These are phyloP conservation scores for Sporothrix curviconia DNA, from an alignment of 2,329 filamentous ascomycete genomes.

Conservation along the genomic window DNA sequence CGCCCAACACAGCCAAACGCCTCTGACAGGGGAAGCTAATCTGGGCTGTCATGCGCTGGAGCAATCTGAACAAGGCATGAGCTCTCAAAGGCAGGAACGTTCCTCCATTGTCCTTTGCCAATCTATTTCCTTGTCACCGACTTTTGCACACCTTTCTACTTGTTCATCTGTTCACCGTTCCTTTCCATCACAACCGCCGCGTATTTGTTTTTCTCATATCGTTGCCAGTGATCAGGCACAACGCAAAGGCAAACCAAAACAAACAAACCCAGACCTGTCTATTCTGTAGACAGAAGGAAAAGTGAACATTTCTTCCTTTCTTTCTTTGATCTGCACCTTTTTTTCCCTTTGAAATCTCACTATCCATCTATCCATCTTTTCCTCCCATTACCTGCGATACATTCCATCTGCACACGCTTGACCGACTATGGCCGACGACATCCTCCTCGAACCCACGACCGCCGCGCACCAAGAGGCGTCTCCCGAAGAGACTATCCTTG, in stretches of 20 bases:
- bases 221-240: background rate
- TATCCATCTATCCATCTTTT: background rate
- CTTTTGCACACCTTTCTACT: background rate
- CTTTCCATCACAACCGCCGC: background rate
- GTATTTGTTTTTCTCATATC: background rate
- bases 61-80: no score
- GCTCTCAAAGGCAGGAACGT: no score
- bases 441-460: slow-evolving; percentile 43
- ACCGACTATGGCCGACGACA: slow-evolving; percentile 24
- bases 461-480: slow-evolving; percentile 25
- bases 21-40: no score
- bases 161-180: background rate
- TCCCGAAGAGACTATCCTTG: background rate
- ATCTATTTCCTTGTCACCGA: background rate
- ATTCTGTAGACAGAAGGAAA: no score
- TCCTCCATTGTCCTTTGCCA: no score
- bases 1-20: background rate
- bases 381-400: background rate
- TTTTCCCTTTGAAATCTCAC: background rate
- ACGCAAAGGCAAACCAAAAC: background rate
- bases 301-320: background rate
- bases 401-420: background rate
- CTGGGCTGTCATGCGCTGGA: no score
- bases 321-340: background rate
- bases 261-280: background rate